Percentiles rank a stretch among this genome's conserved stretches.
Conservation (phyloP, 23 red algal species). For the Gracilaria domingensis region DNA sequence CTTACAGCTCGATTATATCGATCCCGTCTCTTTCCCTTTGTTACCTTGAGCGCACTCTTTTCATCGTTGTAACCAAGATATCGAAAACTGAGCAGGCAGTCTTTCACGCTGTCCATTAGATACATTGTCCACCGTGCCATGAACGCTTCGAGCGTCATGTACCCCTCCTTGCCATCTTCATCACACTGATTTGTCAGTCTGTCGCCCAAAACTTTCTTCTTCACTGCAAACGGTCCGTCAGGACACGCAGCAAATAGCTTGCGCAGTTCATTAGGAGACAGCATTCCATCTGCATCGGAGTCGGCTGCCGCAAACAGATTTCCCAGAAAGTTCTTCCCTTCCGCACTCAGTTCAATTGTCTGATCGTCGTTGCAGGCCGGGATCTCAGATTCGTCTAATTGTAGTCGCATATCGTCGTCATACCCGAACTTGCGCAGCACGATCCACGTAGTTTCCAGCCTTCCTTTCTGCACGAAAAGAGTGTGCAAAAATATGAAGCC, state of each 20-base stretch:
- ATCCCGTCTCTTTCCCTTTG: slow-evolving; percentile 76
- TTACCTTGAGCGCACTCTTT: slow-evolving; percentile 58
- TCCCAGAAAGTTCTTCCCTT: slow-evolving; percentile 66
- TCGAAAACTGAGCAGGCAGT: slow-evolving; percentile 68
- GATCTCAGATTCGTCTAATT: slow-evolving; percentile 48
- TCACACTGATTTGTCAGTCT: slow-evolving; percentile 14
- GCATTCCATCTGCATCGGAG: slow-evolving; percentile 81
- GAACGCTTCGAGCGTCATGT: slow-evolving; percentile 78
- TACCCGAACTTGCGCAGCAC: slow-evolving; percentile 99
- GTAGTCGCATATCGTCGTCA: slow-evolving; percentile 79
- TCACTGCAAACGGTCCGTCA: slow-evolving; percentile 54
- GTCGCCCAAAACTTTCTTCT: slow-evolving; percentile 21
- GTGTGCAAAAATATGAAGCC: slow-evolving; percentile 96
- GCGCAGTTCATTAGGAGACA: slow-evolving; percentile 72
- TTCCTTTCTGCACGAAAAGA: slow-evolving; percentile 94
- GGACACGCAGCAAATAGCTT: slow-evolving; percentile 79
- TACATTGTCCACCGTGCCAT: slow-evolving; percentile 79
- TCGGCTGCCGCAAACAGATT: slow-evolving; percentile 77
- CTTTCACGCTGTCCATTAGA: slow-evolving; percentile 69
- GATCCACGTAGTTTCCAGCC: slow-evolving; percentile 98
- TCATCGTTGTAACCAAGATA: slow-evolving; percentile 84
- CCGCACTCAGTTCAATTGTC: slow-evolving; percentile 80
- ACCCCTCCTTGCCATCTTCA: slow-evolving; percentile 38
- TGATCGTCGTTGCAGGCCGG: slow-evolving; percentile 64
- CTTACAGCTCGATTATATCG: slow-evolving; percentile 62